Conservation (phyloP, 345 rosid species). For the Passiflora organensis region DNA sequence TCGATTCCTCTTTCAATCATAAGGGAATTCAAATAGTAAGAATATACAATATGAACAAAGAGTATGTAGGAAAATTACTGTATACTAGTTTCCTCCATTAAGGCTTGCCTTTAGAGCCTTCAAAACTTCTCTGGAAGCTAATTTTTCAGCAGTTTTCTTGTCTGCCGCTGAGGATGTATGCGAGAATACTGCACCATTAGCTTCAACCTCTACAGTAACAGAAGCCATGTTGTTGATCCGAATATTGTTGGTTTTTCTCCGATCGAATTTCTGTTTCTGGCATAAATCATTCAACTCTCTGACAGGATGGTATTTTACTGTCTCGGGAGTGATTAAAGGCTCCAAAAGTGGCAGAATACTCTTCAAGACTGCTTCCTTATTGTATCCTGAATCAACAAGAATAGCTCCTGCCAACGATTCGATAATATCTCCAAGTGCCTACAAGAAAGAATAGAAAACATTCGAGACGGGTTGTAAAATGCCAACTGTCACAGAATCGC, state of each 20-base stretch:
- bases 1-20: too few species aligned
- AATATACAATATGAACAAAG: too few species aligned
- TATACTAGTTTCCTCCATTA: too few species aligned
- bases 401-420: conserved; percentile 93
- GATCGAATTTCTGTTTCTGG: conserved; percentile 33
- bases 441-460: too few species aligned
- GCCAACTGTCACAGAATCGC: too few species aligned
- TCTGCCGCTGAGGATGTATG: conserved; percentile 40
- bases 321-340: conserved; percentile 63
- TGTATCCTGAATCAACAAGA: conserved; percentile 65
- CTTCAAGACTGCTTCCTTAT: conserved; percentile 48
- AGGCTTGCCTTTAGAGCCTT: conserved; percentile 34
- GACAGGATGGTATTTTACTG: conserved; percentile 55
- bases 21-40: too few species aligned
- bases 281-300: conserved; percentile 56
- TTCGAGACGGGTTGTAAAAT: too few species aligned
- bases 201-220: conserved; percentile 47
- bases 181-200: conserved; percentile 30
- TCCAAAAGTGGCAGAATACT: conserved; percentile 72
- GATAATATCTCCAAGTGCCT: conserved; percentile 88
- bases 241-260: conserved; percentile 10
- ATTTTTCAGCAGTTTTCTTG: conserved; percentile 44
- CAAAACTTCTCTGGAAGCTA: conserved; percentile 58
- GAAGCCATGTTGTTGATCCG: conserved; percentile 20
- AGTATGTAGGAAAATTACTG: too few species aligned